Base-by-base conservation (phyloP, 768 basidiomycete genomes). In the Auricularia heimuer region DNA sequence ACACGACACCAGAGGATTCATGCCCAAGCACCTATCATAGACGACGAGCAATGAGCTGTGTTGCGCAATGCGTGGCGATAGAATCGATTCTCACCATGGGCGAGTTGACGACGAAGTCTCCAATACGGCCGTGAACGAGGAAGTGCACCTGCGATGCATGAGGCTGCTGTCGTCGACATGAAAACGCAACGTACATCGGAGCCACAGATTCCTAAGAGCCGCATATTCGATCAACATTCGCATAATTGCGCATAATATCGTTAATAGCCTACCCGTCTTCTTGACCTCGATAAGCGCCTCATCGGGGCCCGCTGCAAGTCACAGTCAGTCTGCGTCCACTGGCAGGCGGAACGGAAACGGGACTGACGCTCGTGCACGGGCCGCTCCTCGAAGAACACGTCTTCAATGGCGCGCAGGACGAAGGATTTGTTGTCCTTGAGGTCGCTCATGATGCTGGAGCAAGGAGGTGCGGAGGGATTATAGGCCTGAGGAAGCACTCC, bases 211-310 rank as follows among this genome's bases (percentile, higher is more conserved):
- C 93, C 93, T 91, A 68, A 29, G 58, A 44, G 62, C 29, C 29
- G 29, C 29, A 69, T 3, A 10, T 10, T 18, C 54, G 44, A 12
- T 39, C 64, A 62, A 56, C 58, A 63, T 63, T 36, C 62, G 63
- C 14, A 29, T 33, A 63, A 65, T 58, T 65, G 34, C 47, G 47
- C 45, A 3, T 54, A 34, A 33, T 54, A 63, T 62, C 62, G 62
- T 44, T 7, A 45, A 4, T 45, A 2, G 29, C 81, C 66, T 66
- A 87, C 92, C 94, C 18, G 94, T 96, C 78, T 94, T 94, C 78
- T 92, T 94, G 51, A 98, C 89, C 70, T 89, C 81, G 42, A 98
- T 85, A 24, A 98, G 84, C 45, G 93, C 92, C 68, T 97, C 89
- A 71, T 88, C 79, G 64, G 82, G 82, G 21, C 81, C 79, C 67